Evolutionary conservation across 1,284 basidiomycete genomes (phyloP).

Genomic region (Microbotryomycetes sp.): DNA sequence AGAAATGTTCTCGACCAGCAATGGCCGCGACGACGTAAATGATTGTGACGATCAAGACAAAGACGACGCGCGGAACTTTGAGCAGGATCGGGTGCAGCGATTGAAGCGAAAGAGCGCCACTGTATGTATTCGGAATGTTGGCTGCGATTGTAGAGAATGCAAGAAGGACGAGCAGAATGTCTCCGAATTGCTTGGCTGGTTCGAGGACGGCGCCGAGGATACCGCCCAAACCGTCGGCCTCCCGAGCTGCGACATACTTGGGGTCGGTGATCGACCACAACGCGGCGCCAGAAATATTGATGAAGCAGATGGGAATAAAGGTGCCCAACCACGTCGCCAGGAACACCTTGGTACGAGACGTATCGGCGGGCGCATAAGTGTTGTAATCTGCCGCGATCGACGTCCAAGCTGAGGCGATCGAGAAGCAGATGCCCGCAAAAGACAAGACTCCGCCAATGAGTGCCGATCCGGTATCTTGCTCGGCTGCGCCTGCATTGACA

Average conservation of each 20-base stretch:
- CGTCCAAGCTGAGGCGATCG: slow-evolving; percentile 19
- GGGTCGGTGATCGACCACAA: slow-evolving; percentile 51
- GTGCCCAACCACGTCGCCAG: slow-evolving; percentile 53
- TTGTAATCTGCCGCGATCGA: slow-evolving; percentile 13
- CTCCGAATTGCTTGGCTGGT: slow-evolving; percentile 51
- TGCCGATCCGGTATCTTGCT: slow-evolving; percentile 48
- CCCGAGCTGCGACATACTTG: slow-evolving; percentile 49
- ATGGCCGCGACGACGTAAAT: slow-evolving; percentile 55
- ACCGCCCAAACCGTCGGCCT: slow-evolving; percentile 48
- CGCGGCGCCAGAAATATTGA: slow-evolving; percentile 40
- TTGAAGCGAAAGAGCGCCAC: slow-evolving; percentile 53
- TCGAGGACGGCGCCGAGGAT: slow-evolving; percentile 37
- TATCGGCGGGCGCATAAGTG: slow-evolving; percentile 42
- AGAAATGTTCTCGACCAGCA: slow-evolving; percentile 56
- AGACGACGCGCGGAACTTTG: slow-evolving; percentile 54
- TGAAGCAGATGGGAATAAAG: slow-evolving; percentile 52
- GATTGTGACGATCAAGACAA: slow-evolving; percentile 51
- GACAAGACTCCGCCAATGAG: slow-evolving; percentile 47
- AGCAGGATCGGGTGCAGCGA: slow-evolving; percentile 52
- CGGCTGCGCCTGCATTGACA: slow-evolving; percentile 45
- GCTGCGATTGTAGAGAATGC: slow-evolving; percentile 54
- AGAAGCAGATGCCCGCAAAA: slow-evolving; percentile 44
- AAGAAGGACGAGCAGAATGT: slow-evolving; percentile 55
- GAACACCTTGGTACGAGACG: slow-evolving; percentile 49
- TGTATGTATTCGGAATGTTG: slow-evolving; percentile 57